phyloP scores from a whole-genome alignment of 805 yeast species.

The Nakazawaea siamensis region DNA sequence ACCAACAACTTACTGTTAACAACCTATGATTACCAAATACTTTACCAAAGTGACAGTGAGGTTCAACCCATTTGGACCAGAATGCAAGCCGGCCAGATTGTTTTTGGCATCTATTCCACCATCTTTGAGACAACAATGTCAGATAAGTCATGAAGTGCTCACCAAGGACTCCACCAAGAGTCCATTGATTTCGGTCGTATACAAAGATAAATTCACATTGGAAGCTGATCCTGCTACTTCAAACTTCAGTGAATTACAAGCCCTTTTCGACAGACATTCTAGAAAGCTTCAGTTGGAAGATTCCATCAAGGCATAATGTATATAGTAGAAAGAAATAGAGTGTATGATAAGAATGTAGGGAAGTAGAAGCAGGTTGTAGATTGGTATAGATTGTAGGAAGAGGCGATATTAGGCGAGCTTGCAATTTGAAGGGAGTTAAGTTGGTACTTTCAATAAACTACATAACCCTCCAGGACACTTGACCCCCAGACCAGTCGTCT shows the following conservation, averaged over 20 bases:
- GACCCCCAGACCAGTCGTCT: too few relatives aligned
- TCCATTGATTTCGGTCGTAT: conserved; percentile 69
- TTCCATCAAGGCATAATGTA: conserved; percentile 32
- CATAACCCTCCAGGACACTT: too few relatives aligned
- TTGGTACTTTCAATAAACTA: too few relatives aligned
- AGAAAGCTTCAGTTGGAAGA: conserved; percentile 71
- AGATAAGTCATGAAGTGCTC: conserved; percentile 59
- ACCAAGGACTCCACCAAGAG: conserved; percentile 30
- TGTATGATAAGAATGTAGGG: too few relatives aligned
- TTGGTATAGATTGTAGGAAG: too few relatives aligned
- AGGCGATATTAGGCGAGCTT: too few relatives aligned
- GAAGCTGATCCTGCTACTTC: conserved; percentile 55
- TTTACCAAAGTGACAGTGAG: conserved; percentile 69
- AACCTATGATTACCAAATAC: conserved; percentile 78
- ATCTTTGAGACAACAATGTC: conserved; percentile 48
- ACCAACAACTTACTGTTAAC: too few relatives aligned
- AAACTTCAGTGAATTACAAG: conserved; percentile 53
- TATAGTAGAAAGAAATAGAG: too few relatives aligned
- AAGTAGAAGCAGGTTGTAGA: too few relatives aligned
- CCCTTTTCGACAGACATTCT: conserved; percentile 72
- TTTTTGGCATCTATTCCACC: conserved; percentile 80
- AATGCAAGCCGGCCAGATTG: conserved; percentile 74
- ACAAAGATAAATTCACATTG: conserved; percentile 69
- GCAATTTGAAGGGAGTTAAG: too few relatives aligned
- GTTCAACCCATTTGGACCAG: conserved; percentile 69